Percentiles rank a stretch among this genome's conserved stretches.
Evolutionary conservation across 2,329 filamentous ascomycete species (phyloP).

Genomic region (Fusarium proliferatum): DNA sequence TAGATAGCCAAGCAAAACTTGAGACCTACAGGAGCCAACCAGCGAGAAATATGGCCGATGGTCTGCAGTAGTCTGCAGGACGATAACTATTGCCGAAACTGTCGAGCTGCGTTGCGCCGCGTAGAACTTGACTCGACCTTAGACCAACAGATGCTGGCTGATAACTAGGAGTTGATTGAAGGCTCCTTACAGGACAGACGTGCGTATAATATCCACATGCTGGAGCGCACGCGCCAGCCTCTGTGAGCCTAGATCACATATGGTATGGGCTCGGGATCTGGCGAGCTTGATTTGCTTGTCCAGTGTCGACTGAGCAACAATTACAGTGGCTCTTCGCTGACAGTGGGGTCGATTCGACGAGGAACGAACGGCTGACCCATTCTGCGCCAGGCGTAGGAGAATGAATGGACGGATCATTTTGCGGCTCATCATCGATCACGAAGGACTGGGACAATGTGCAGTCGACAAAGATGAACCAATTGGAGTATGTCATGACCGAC

Average conservation of each 20-base stretch:
- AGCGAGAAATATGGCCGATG: conserved; percentile 34
- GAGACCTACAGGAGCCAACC: conserved; percentile 20
- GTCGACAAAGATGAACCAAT: conserved; percentile 34
- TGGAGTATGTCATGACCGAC: conserved; percentile 41
- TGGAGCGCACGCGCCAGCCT: conserved; percentile 42
- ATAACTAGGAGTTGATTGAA: conserved; percentile 41
- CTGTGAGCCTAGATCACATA: conserved; percentile 41
- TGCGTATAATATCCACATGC: conserved; percentile 39
- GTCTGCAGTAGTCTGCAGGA: conserved; percentile 40
- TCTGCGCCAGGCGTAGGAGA: conserved; percentile 24
- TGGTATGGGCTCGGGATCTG: conserved; percentile 44
- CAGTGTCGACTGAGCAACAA: conserved; percentile 45
- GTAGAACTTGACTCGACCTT: conserved; percentile 38
- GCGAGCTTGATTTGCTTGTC: conserved; percentile 32
- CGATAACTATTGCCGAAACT: conserved; percentile 42
- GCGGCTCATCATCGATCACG: conserved; percentile 40
- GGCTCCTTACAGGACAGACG: conserved; percentile 43
- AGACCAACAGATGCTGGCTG: conserved; percentile 44
- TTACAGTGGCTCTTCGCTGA: conserved; percentile 35
- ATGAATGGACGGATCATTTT: conserved; percentile 35
- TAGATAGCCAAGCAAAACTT: conserved; percentile 33
- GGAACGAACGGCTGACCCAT: conserved; percentile 31
- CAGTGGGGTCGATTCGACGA: conserved; percentile 35
- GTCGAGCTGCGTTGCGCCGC: conserved; percentile 48
- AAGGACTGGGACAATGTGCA: conserved; percentile 4